These are phyloP conservation scores for Conidiobolus incongruus DNA, from an alignment of 371 early-diverging fungal species.

Conservation along the genomic window DNA sequence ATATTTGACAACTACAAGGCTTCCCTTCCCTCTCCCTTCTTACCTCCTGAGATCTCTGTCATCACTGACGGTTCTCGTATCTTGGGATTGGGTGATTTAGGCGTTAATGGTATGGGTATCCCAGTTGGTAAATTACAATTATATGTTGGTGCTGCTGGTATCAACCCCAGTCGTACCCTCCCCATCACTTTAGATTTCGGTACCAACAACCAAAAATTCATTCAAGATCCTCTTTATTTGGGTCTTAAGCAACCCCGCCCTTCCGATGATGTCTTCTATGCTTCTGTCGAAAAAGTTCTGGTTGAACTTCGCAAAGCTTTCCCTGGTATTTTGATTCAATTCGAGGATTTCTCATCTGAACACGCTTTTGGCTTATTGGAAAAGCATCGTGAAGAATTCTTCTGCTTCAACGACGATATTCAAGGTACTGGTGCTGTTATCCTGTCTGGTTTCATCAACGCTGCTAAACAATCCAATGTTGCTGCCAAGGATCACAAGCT, in stretches of 20 bases:
- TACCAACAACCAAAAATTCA: slow-evolving; percentile 49
- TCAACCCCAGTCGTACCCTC: slow-evolving; percentile 61
- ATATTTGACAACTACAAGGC: slow-evolving; percentile 39
- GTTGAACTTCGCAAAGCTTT: slow-evolving; percentile 32
- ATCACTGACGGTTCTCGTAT: slow-evolving; percentile 86
- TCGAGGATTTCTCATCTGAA: slow-evolving; percentile 81
- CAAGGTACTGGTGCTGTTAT: slow-evolving; percentile 86
- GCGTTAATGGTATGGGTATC: slow-evolving; percentile 80
- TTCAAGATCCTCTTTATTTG: slow-evolving; percentile 66
- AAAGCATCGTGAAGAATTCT: slow-evolving; percentile 32
- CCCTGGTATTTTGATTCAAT: slow-evolving; percentile 66
- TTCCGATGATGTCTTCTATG: slow-evolving; percentile 41
- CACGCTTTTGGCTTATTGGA: slow-evolving; percentile 56
- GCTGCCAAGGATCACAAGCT: slow-evolving; percentile 49
- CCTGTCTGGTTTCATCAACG: slow-evolving; percentile 75
- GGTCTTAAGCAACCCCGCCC: slow-evolving; percentile 57
- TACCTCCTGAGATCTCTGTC: slow-evolving; percentile 50
- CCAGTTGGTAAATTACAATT: slow-evolving; percentile 80
- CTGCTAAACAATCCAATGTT: slow-evolving; percentile 33
- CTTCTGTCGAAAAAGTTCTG: slow-evolving; percentile 60
- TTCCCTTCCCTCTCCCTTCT: slow-evolving; percentile 12
- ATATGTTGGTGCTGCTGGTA: slow-evolving; percentile 73
- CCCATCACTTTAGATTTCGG: slow-evolving; percentile 81
- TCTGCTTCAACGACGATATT: slow-evolving; percentile 58
- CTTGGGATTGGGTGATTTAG: slow-evolving; percentile 79